Conservation (phyloP, 2,329 filamentous ascomycete genomes). For the Fusarium citri region DNA sequence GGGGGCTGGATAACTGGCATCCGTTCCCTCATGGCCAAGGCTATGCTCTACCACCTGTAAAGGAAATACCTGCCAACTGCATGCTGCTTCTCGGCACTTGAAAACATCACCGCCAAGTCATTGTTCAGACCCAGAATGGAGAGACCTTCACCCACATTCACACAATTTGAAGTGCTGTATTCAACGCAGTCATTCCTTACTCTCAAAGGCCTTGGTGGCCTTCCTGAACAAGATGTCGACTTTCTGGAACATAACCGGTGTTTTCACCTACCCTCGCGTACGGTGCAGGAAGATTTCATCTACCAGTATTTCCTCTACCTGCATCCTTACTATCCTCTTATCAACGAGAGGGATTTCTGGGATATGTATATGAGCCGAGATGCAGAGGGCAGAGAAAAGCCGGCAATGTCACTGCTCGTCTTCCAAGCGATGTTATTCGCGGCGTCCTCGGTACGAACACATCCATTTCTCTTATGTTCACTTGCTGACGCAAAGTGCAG, state of each 20-base stretch:
- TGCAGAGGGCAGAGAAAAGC: neutral
- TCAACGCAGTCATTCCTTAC: neutral
- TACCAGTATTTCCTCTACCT: slow-evolving; percentile 29
- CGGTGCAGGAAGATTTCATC: slow-evolving; percentile 14
- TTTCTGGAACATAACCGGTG: slow-evolving; percentile 8
- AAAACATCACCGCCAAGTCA: neutral
- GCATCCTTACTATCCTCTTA: slow-evolving; percentile 29
- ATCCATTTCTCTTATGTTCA: accelerated
- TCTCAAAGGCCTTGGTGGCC: neutral
- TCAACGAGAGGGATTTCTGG: slow-evolving; percentile 33
- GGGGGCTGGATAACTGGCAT: neutral
- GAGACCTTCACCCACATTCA: neutral
- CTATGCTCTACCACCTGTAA: neutral
- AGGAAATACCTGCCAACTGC: neutral
- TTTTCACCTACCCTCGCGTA: slow-evolving; percentile 1
- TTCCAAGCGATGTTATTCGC: slow-evolving; percentile 34
- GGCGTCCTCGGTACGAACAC: slow-evolving; percentile 16
- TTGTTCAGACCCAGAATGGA: neutral
- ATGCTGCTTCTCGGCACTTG: neutral
- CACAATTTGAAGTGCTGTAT: slow-evolving; percentile 2
- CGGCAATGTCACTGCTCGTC: slow-evolving; percentile 17
- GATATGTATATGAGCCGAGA: slow-evolving; percentile 20
- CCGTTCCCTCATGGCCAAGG: neutral
- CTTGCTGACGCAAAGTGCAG: neutral
- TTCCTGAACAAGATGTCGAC: slow-evolving; percentile 8